phyloP scores from a whole-genome alignment of 2,329 filamentous ascomycete species.

The Fusarium metavorans region DNA sequence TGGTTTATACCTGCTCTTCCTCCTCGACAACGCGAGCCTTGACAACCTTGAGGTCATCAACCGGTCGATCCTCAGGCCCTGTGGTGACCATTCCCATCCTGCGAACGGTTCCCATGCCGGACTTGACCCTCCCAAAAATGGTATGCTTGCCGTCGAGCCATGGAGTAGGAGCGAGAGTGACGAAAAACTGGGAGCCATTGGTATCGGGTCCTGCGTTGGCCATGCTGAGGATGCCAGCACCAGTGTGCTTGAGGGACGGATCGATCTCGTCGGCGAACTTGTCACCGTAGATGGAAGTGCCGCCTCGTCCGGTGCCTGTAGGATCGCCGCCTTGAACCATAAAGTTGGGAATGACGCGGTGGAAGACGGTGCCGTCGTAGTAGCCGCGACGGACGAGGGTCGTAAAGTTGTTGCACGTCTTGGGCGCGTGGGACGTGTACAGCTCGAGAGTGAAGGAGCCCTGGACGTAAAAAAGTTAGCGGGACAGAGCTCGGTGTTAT shows the following conservation, averaged over 20 bases:
- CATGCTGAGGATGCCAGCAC: constrained; percentile 95
- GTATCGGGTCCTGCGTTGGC: constrained; percentile 94
- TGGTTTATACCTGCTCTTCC: constrained; percentile 52
- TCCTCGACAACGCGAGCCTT: constrained; percentile 77
- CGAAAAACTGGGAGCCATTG: constrained; percentile 96
- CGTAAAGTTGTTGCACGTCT: constrained; percentile 88
- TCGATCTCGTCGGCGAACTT: constrained; percentile 95
- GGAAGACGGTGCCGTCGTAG: constrained; percentile 88
- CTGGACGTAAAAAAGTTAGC: constrained; percentile 56
- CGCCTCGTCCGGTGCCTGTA: constrained; percentile 91
- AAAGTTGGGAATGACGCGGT: constrained; percentile 95
- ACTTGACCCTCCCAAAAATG: constrained; percentile 92
- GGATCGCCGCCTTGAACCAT: constrained; percentile 97
- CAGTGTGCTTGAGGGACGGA: constrained; percentile 84
- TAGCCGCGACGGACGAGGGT: constrained; percentile 85
- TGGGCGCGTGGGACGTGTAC: constrained; percentile 89
- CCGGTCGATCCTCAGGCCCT: constrained; percentile 81
- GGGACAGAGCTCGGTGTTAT: neutral
- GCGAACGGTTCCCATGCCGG: constrained; percentile 84
- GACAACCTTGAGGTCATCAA: constrained; percentile 85
- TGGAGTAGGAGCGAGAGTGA: constrained; percentile 92
- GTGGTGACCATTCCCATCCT: constrained; percentile 91
- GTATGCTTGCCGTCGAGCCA: constrained; percentile 98
- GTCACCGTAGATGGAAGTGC: constrained; percentile 89
- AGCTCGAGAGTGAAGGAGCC: constrained; percentile 89